Conservation (phyloP, 805 yeast species). For the Candida namnaoensis region DNA sequence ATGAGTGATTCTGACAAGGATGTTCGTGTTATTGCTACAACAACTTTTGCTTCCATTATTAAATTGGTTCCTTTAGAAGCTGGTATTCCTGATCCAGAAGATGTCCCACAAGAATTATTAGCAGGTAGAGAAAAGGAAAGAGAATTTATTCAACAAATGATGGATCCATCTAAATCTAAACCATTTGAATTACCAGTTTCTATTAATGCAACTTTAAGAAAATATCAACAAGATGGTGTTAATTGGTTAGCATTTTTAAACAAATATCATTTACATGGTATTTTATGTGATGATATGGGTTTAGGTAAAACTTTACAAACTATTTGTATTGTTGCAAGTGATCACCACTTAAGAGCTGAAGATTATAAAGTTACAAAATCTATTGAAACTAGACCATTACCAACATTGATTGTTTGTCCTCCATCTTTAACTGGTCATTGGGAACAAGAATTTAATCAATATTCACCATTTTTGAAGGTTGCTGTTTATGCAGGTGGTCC, state of each 20-base stretch:
- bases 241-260: constrained; percentile 96
- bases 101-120: constrained; percentile 75
- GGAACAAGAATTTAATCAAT: constrained; percentile 90
- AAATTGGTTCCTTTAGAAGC: constrained; percentile 95
- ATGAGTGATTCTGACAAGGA: constrained; percentile 94
- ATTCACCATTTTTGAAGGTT: constrained; percentile 79
- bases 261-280: constrained; percentile 93
- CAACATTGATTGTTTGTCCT: constrained; percentile 88
- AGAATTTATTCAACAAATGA: constrained; percentile 93
- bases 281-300: constrained; percentile 99
- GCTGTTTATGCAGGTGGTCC: constrained; percentile 95
- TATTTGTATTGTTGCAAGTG: constrained; percentile 93
- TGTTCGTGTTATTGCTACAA: constrained; percentile 85
- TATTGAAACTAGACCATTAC: constrained; percentile 63
- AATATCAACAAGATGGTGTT: constrained; percentile 97
- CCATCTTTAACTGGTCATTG: constrained; percentile 98
- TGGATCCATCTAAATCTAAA: constrained; percentile 88
- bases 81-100: constrained; percentile 92
- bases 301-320: constrained; percentile 96
- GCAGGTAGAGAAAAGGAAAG: constrained; percentile 91
- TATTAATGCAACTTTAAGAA: constrained; percentile 85
- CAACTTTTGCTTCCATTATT: constrained; percentile 93
- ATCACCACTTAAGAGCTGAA: constrained; percentile 78
- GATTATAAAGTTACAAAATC: constrained; percentile 51
- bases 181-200: constrained; percentile 86